These are phyloP conservation scores for Brassica nigra DNA, from an alignment of 345 rosid genomes.

Conservation along the genomic window DNA sequence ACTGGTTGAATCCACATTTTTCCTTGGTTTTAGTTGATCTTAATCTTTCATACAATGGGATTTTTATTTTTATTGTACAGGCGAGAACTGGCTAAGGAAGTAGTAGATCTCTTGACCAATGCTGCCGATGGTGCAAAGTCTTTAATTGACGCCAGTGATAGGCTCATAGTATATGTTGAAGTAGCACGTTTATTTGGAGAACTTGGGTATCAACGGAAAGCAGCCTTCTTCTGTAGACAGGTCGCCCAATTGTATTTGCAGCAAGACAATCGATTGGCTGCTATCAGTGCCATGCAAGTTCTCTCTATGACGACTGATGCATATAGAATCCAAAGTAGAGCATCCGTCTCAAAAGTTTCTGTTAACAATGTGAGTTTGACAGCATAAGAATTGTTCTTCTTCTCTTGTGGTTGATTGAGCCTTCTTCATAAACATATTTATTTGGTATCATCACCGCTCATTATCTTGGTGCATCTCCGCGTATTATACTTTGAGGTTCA, in stretches of 20 bases:
- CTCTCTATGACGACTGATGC: conserved; percentile 93
- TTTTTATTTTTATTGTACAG: conserved; percentile 44
- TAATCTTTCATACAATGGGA: background rate
- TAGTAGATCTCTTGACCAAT: conserved; percentile 81
- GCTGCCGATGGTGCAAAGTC: conserved; percentile 98
- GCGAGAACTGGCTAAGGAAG: conserved; percentile 86
- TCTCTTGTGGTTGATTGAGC: conserved; percentile 17
- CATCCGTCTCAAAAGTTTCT: conserved; percentile 60
- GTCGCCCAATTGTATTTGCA: conserved; percentile 95
- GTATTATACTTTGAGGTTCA: background rate
- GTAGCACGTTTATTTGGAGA: conserved; percentile 90
- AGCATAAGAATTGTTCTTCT: conserved; percentile 3
- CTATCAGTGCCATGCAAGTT: conserved; percentile 96
- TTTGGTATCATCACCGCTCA: background rate
- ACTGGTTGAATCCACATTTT: conserved; percentile 9
- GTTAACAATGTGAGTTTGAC: conserved; percentile 48
- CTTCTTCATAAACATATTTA: conserved; percentile 16
- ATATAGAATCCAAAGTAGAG: conserved; percentile 87
- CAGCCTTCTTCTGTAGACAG: conserved; percentile 98
- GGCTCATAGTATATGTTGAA: conserved; percentile 86
- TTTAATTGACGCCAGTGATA: conserved; percentile 90
- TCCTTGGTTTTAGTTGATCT: conserved; percentile 8
- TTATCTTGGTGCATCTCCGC: conserved; percentile 5
- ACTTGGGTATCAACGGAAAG: conserved; percentile 91
- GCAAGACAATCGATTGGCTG: conserved; percentile 90